Conservation (phyloP, 1,284 basidiomycete species). For the Cryptococcus floricola region DNA sequence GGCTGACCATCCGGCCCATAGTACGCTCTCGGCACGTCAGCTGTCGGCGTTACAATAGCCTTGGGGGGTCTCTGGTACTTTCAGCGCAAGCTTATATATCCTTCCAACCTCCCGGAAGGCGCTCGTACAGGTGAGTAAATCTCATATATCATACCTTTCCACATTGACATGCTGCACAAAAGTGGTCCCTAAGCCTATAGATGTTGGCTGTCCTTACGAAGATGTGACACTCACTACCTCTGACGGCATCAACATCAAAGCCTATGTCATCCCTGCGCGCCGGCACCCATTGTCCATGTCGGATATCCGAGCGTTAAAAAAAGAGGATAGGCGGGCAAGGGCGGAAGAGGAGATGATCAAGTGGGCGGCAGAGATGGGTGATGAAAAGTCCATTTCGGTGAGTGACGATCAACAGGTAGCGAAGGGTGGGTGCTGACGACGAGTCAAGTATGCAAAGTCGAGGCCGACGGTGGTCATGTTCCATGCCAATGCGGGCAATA, state of each 20-base stretch:
- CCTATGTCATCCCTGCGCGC: slow-evolving; percentile 57
- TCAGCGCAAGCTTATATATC: slow-evolving; percentile 84
- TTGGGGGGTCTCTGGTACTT: slow-evolving; percentile 74
- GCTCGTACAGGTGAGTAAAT: slow-evolving; percentile 63
- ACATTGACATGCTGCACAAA: slow-evolving; percentile 5
- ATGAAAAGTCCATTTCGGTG: slow-evolving; percentile 31
- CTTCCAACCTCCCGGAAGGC: slow-evolving; percentile 76
- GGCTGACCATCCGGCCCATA: slow-evolving; percentile 55
- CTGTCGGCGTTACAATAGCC: slow-evolving; percentile 36
- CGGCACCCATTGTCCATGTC: slow-evolving; percentile 17
- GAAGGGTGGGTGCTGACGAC: not conserved
- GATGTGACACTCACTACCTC: slow-evolving; percentile 64
- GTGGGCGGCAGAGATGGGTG: slow-evolving; percentile 32
- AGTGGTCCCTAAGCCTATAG: slow-evolving; percentile 69
- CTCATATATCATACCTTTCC: not conserved
- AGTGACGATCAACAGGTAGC: not conserved
- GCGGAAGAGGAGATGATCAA: slow-evolving; percentile 20
- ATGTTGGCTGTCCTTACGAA: slow-evolving; percentile 67
- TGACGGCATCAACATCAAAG: slow-evolving; percentile 60
- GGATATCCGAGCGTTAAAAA: slow-evolving; percentile 21
- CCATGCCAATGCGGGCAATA: slow-evolving; percentile 71
- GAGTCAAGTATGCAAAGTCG: slow-evolving; percentile 59
- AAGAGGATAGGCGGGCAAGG: slow-evolving; percentile 23
- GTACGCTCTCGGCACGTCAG: slow-evolving; percentile 35
- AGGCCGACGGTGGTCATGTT: slow-evolving; percentile 85